phyloP scores from a whole-genome alignment of 2,329 filamentous ascomycete species.

The Parafenestella ontariensis region DNA sequence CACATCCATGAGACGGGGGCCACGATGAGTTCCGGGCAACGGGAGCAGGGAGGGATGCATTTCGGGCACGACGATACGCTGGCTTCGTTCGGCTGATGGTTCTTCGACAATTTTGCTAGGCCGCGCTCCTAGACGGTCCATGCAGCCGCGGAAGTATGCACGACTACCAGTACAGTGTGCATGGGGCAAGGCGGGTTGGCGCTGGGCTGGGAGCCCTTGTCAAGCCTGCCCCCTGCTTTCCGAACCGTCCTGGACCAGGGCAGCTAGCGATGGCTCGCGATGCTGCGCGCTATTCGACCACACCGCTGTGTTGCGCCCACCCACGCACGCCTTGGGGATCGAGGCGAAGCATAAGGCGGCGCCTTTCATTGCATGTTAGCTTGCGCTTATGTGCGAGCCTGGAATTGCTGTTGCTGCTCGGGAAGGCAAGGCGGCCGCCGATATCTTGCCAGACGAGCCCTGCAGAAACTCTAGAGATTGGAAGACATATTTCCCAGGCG shows the following conservation, averaged over 20 bases:
- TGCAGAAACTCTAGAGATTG: background rate
- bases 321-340: slow-evolving; percentile 30
- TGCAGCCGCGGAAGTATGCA: slow-evolving; percentile 47
- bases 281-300: slow-evolving; percentile 34
- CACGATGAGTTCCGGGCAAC: slow-evolving; percentile 45
- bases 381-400: slow-evolving; percentile 22
- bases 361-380: slow-evolving; percentile 23
- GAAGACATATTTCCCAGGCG: slow-evolving; percentile 4
- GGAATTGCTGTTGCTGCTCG: slow-evolving; percentile 11
- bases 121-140: slow-evolving; percentile 39
- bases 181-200: slow-evolving; percentile 33
- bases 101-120: slow-evolving; percentile 43
- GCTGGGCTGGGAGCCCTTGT: slow-evolving; percentile 34
- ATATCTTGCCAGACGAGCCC: background rate
- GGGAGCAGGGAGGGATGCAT: slow-evolving; percentile 44
- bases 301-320: slow-evolving; percentile 35
- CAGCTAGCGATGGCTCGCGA: slow-evolving; percentile 29
- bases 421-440: slow-evolving; percentile 10
- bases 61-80: slow-evolving; percentile 45
- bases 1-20: slow-evolving; percentile 48
- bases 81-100: slow-evolving; percentile 52
- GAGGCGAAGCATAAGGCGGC: slow-evolving; percentile 28
- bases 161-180: slow-evolving; percentile 33
- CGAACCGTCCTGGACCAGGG: slow-evolving; percentile 35
- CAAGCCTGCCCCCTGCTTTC: slow-evolving; percentile 36